These are phyloP conservation scores for Leucaena leucocephala DNA, from an alignment of 306 rosid genomes.

Conservation along the genomic window DNA sequence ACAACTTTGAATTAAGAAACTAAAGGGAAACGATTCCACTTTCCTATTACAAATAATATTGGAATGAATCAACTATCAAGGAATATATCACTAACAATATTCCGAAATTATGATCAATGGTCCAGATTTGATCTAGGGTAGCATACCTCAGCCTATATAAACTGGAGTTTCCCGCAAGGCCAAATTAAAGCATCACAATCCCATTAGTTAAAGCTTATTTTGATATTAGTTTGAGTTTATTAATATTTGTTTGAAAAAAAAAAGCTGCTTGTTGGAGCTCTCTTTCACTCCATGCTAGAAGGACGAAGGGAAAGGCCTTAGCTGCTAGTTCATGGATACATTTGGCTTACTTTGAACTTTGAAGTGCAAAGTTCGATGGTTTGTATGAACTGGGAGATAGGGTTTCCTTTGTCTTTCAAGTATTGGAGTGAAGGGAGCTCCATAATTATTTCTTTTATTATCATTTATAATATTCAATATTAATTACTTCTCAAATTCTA, in stretches of 20 bases:
- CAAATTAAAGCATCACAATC: background rate
- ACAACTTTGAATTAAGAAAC: background rate
- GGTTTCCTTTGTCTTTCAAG: background rate
- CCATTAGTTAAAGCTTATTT: background rate
- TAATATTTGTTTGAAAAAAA: background rate
- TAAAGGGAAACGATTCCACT: background rate
- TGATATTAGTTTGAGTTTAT: background rate
- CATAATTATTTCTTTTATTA: background rate
- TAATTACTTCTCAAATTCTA: no score
- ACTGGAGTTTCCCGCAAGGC: background rate
- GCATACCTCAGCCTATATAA: background rate
- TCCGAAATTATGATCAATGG: background rate
- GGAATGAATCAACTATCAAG: background rate
- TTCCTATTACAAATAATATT: background rate
- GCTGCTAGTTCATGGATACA: slow-evolving; percentile 1
- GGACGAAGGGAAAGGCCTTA: background rate
- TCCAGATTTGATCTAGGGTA: background rate
- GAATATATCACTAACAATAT: background rate
- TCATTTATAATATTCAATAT: no score
- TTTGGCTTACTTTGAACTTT: background rate
- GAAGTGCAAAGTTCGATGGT: no score
- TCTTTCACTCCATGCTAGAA: slow-evolving; percentile 7
- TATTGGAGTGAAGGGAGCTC: slow-evolving; percentile 17
- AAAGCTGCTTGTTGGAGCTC: background rate
- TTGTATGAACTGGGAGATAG: background rate